These are phyloP conservation scores for Colletotrichum sp. DNA, from an alignment of 2,329 filamentous ascomycete genomes.

Conservation along the genomic window DNA sequence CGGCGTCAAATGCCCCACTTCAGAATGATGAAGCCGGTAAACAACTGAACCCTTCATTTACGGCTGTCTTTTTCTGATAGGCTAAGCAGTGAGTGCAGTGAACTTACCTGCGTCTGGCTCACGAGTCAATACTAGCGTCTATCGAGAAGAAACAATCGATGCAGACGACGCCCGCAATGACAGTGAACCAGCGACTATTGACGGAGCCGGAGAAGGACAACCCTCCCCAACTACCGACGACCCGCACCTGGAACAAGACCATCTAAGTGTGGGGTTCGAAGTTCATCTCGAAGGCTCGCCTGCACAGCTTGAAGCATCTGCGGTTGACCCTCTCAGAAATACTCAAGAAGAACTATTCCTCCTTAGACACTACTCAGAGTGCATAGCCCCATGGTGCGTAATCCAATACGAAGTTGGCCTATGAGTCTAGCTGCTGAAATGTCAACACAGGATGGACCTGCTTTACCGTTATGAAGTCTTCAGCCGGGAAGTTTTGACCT, in stretches of 20 bases:
- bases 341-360: not conserved
- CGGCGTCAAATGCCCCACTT: not conserved
- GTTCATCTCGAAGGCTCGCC: not conserved
- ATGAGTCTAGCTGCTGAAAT: not conserved
- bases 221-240: fast-evolving
- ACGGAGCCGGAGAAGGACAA: not conserved
- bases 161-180: not conserved
- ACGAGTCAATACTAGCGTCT: not conserved
- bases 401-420: not conserved
- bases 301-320: not conserved
- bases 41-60: not conserved
- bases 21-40: not conserved
- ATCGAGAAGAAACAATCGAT: not conserved
- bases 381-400: not conserved
- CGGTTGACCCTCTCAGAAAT: not conserved
- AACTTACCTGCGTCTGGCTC: not conserved
- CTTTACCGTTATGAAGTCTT: not conserved
- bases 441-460: not conserved
- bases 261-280: not conserved
- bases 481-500: not conserved
- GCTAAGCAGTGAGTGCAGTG: not conserved
- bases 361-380: not conserved
- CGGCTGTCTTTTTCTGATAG: not conserved
- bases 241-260: not conserved
- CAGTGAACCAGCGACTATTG: not conserved